Base-by-base conservation (phyloP, 2,329 filamentous ascomycete genomes). In the Fusarium chuoi region DNA sequence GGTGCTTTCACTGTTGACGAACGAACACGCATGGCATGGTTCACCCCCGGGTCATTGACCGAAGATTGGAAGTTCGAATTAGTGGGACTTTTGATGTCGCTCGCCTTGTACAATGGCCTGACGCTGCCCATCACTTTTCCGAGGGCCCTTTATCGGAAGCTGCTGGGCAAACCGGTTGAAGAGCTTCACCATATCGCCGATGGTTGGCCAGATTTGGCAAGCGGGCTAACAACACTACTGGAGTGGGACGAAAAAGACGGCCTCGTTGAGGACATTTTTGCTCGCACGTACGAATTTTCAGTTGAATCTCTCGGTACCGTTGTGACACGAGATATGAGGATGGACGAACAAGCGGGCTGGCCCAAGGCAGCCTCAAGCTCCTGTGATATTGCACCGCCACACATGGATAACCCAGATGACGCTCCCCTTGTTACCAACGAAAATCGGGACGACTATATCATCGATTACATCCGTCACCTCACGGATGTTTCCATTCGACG, bases 71-170 rank as follows among this genome's bases (percentile, higher is more conserved):
- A 96, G 79, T 98, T 93, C 77, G 94, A 98, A 81, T 88, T 98
- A 26, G 86, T 98, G 38, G 96, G 96, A 3, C 83, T 98, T 17
- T 84, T 98, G n/a, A 87, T 98, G 72, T 97, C 94, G 3, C 87
- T 99, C 24, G 96, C 96, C 10, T 85, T 98, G 9, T 98, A 96
- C 83, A 99, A 99, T 75, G 96, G 96, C 3, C 86, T 98, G 30
- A 98, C 95, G 0, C 86, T 99, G 2, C 96, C 96, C 0, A 88
- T 98, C 46, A 97, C 93, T 3, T 96, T 99, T 69, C 96, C 96
- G 2, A 88, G 90, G 65, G 93, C 92, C 0, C 88, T 99, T 7
- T 99, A 99, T 82, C 89, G 90, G 60, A 94, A 94, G 75, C 87
- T 98, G 2, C 86, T 97, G 2, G 90, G 89, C 14, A 86, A 92